Evolutionary conservation across 495 filamentous ascomycete genomes (phyloP).

Genomic region (Aspergillus mulundensis): DNA sequence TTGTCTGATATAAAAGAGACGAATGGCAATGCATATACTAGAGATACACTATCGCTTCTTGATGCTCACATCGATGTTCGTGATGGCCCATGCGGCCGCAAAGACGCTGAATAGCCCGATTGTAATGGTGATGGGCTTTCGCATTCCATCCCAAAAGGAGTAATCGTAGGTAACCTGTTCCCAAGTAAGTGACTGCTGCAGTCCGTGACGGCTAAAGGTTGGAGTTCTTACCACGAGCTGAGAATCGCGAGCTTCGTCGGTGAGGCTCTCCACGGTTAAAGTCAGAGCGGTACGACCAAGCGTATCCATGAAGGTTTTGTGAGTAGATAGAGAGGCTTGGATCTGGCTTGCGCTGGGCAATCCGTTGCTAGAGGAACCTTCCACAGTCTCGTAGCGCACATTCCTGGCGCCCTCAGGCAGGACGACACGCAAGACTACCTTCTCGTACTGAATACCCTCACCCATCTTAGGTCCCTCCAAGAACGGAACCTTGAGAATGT

Average conservation of each 20-base stretch:
- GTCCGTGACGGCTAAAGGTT: background rate
- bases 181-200: conserved; percentile 7
- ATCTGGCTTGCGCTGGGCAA: conserved; percentile 32
- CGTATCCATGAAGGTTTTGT: conserved; percentile 92
- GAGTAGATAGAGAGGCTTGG: conserved; percentile 52
- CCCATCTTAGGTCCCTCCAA: conserved; percentile 81
- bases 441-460: conserved; percentile 82
- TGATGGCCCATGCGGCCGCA: conserved; percentile 68
- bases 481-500: conserved; percentile 93
- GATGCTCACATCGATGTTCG: conserved; percentile 72
- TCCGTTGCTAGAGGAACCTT: conserved; percentile 36
- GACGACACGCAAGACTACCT: conserved; percentile 74
- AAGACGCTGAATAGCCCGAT: conserved; percentile 71
- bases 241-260: conserved; percentile 79
- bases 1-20: too few species aligned
- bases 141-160: conserved; percentile 65
- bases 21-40: conserved; percentile 3
- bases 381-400: conserved; percentile 46
- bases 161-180: conserved; percentile 75
- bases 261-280: conserved; percentile 77
- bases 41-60: conserved; percentile 42
- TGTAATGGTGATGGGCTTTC: conserved; percentile 84
- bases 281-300: conserved; percentile 78
- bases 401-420: conserved; percentile 90
- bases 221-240: conserved; percentile 60